phyloP scores from a whole-genome alignment of 345 rosid genomes.

The Salix dunnii region DNA sequence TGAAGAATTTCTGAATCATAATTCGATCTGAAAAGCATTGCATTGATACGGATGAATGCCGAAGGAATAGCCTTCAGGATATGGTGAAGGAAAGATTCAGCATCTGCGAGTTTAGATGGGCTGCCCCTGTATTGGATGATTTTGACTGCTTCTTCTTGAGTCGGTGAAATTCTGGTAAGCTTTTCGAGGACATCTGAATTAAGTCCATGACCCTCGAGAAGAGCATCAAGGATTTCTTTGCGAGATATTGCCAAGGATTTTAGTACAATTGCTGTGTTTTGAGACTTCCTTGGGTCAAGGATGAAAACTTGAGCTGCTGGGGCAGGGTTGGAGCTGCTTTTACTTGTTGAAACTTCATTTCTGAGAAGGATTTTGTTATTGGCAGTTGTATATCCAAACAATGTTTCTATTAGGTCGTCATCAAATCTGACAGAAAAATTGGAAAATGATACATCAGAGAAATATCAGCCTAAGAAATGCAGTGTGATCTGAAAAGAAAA shows the following conservation, averaged over 20 bases:
- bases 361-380: slow-evolving; percentile 14
- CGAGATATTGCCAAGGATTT: slow-evolving; percentile 46
- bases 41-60: slow-evolving; percentile 58
- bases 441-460: not conserved
- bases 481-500: not conserved
- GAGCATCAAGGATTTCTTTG: slow-evolving; percentile 41
- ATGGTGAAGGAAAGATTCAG: slow-evolving; percentile 59
- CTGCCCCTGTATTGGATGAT: slow-evolving; percentile 58
- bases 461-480: not conserved
- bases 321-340: slow-evolving; percentile 23
- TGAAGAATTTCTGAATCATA: slow-evolving; percentile 57
- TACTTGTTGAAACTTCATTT: slow-evolving; percentile 9
- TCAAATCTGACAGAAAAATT: slow-evolving; percentile 41
- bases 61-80: slow-evolving; percentile 66
- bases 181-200: slow-evolving; percentile 60
- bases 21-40: slow-evolving; percentile 64
- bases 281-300: slow-evolving; percentile 52
- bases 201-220: slow-evolving; percentile 52
- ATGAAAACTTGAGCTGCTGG: slow-evolving; percentile 39
- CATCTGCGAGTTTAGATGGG: slow-evolving; percentile 53
- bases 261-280: slow-evolving; percentile 52
- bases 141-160: slow-evolving; percentile 54
- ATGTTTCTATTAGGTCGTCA: slow-evolving; percentile 44
- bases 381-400: slow-evolving; percentile 39
- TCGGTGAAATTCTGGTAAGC: slow-evolving; percentile 61